Evolutionary conservation across 306 rosid genomes (phyloP).

Genomic region (Vicia villosa): DNA sequence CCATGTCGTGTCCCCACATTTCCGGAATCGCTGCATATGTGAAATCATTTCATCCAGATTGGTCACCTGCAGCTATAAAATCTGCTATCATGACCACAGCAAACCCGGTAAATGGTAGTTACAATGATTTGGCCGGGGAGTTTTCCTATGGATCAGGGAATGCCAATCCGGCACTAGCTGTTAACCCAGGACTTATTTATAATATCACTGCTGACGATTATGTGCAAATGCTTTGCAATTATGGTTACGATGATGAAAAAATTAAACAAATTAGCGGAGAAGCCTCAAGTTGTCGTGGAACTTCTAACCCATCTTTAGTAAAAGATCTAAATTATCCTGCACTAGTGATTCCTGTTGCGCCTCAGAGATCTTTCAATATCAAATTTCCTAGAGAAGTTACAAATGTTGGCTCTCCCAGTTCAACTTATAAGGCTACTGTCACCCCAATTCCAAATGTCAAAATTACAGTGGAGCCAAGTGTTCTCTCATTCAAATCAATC

Average conservation of each 20-base stretch:
- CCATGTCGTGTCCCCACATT: slow-evolving; percentile 23
- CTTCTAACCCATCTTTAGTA: not conserved
- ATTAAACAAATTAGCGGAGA: not conserved
- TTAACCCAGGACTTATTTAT: slow-evolving; percentile 24
- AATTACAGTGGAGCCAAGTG: too few relatives aligned
- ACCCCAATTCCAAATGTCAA: not conserved
- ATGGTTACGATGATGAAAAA: not conserved
- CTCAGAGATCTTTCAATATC: not conserved
- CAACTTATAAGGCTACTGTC: not conserved
- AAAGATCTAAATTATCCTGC: slow-evolving; percentile 1
- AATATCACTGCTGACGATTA: not conserved
- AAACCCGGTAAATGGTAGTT: not conserved
- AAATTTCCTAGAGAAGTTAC: not conserved
- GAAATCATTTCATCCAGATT: slow-evolving; percentile 7
- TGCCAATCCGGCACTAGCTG: not conserved
- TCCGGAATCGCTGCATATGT: slow-evolving; percentile 14
- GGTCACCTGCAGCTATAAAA: not conserved
- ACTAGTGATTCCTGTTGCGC: not conserved
- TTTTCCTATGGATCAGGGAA: slow-evolving; percentile 18
- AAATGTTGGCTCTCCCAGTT: not conserved
- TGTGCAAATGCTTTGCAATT: slow-evolving; percentile 9
- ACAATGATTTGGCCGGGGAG: not conserved
- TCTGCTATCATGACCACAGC: not conserved
- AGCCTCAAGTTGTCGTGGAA: not conserved
- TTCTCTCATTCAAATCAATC: too few relatives aligned